Percentiles rank a stretch among this genome's conserved stretches.
Conservation (phyloP, 2,329 filamentous ascomycete genomes). For the Fusarium veterinarium region DNA sequence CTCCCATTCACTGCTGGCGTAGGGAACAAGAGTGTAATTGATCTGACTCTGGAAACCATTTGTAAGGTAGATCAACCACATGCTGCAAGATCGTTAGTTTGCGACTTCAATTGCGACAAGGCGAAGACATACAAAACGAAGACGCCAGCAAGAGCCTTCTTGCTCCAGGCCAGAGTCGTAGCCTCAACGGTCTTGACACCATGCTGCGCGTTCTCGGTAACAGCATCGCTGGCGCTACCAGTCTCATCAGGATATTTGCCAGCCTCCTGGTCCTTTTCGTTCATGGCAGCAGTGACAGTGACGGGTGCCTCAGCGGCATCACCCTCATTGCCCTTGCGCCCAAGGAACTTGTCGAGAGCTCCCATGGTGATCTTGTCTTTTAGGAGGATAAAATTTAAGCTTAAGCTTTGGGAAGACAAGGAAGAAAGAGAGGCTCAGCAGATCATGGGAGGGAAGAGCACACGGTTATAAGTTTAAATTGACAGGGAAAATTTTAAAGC, state of each 20-base stretch:
- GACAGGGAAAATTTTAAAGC: conserved; percentile 8
- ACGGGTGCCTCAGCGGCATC: conserved; percentile 22
- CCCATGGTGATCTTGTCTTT: conserved; percentile 34
- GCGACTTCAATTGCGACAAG: background rate
- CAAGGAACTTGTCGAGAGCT: conserved; percentile 32
- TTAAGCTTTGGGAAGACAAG: conserved; percentile 23
- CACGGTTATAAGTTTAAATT: conserved; percentile 13
- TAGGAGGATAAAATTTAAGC: background rate
- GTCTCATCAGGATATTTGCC: conserved; percentile 13
- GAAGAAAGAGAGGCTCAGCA: background rate
- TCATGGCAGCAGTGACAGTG: conserved; percentile 10
- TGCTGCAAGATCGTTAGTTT: conserved; percentile 29
- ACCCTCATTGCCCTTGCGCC: conserved; percentile 26
- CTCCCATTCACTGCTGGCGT: conserved; percentile 62
- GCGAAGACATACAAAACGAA: conserved; percentile 49
- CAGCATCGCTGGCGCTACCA: conserved; percentile 22
- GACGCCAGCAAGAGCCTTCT: conserved; percentile 48
- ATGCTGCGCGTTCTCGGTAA: conserved; percentile 45
- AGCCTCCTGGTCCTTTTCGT: conserved; percentile 35
- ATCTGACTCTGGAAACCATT: conserved; percentile 61
- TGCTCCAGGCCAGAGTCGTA: conserved; percentile 55
- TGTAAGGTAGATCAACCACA: conserved; percentile 64
- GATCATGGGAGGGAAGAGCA: background rate
- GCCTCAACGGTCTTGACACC: conserved; percentile 57
- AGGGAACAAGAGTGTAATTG: conserved; percentile 56